Evolutionary conservation across 805 yeast species (phyloP), one percentile per base, ranked within the genome.

Genomic region (Candida lessepsii): DNA sequence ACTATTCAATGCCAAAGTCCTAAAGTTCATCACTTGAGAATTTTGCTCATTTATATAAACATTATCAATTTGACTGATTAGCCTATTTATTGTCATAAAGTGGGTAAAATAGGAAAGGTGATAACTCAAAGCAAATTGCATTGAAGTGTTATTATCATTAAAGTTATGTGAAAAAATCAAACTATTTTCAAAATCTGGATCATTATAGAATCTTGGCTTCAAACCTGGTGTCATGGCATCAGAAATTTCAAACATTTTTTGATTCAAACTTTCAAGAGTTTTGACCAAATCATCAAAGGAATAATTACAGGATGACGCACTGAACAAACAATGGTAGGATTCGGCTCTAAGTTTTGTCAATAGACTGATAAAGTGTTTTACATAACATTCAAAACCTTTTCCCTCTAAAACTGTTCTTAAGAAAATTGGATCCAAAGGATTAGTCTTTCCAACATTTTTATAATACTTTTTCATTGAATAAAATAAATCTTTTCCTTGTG

Each of bases 101-200:
- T 68, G 72, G 24, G 57, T 45, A 41, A 67, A 64, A 47, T 40
- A 68, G 1, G 61, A 49, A 30, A 66, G 51, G 29, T 63, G 66
- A 13, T 58, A 44, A 1, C 52, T 47, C 19, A 63, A 35, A 3
- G 35, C 37, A 20, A 19, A 18, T 27, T 35, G 32, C 26, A 26
- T 19, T 9, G 34, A 34, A 6, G 17, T 24, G 19, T 24, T 8
- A 15, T 35, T 16, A 10, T 24, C 26, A 34, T 17, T 17, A 11
- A 25, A 23, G 5, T 20, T 30, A 10, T 25, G 21, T 2, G 17
- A 27, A 17, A 41, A 41, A n/a, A 41, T 26, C n/a, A 33, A 21
- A 8, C 45, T 29, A 9, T 16, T 24, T 5, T 19, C 32, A 30
- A 68, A 68, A 8, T 50, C 48, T 3, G 64, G 61, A 35, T 66